These are phyloP conservation scores for Podaxis sp. DNA, from an alignment of 768 basidiomycete species.

Conservation along the genomic window DNA sequence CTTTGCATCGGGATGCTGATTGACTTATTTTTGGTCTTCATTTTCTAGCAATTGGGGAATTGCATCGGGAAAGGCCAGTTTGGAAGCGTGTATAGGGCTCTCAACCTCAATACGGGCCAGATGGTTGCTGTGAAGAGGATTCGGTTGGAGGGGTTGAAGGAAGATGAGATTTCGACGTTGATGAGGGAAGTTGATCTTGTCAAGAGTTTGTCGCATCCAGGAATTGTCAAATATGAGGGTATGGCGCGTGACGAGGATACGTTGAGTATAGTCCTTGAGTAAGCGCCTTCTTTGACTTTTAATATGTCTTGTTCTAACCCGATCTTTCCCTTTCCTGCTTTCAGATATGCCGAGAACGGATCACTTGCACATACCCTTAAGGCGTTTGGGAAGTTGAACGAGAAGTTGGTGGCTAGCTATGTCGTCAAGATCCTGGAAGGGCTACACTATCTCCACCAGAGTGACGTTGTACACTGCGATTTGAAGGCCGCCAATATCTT, in stretches of 20 bases:
- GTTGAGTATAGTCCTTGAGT: slow-evolving; percentile 94
- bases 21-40: slow-evolving; percentile 7
- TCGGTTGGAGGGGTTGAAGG: slow-evolving; percentile 83
- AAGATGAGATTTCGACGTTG: slow-evolving; percentile 85
- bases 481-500: slow-evolving; percentile 98
- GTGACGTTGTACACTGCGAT: slow-evolving; percentile 95
- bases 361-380: slow-evolving; percentile 91
- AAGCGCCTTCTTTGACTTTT: slow-evolving; percentile 33
- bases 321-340: slow-evolving; percentile 4
- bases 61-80: slow-evolving; percentile 98
- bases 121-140: slow-evolving; percentile 99
- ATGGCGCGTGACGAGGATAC: slow-evolving; percentile 89
- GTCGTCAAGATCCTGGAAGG: slow-evolving; percentile 97
- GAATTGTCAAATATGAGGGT: slow-evolving; percentile 97
- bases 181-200: slow-evolving; percentile 95
- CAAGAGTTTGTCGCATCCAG: slow-evolving; percentile 88
- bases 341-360: slow-evolving; percentile 94
- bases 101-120: slow-evolving; percentile 92
- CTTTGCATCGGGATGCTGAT: neutral
- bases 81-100: slow-evolving; percentile 91
- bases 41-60: slow-evolving; percentile 88
- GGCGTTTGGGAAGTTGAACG: slow-evolving; percentile 92
- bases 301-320: slow-evolving; percentile 14
- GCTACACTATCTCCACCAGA: slow-evolving; percentile 86
- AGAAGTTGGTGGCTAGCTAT: slow-evolving; percentile 87